Conservation (phyloP, 2,329 filamentous ascomycete genomes). For the Camillea tinctor region DNA sequence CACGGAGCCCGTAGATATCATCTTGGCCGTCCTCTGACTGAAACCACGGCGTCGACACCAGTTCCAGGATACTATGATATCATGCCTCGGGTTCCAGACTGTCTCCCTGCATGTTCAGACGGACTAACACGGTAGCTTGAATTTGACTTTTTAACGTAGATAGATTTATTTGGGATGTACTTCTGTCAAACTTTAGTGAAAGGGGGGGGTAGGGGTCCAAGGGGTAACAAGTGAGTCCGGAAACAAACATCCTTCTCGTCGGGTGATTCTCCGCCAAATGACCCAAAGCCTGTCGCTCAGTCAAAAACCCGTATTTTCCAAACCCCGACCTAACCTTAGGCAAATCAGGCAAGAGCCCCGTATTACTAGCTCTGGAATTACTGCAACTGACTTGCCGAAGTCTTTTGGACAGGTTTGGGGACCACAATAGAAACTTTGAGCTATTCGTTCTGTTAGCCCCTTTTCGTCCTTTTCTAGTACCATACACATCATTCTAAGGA, state of each 20-base stretch:
- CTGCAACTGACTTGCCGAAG: conserved; percentile 14
- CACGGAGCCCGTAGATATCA: too few species aligned
- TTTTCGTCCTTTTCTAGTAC: neutral
- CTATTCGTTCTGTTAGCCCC: neutral
- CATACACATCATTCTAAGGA: neutral
- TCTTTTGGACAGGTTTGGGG: conserved; percentile 1
- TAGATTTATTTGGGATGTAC: neutral
- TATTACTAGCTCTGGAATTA: neutral
- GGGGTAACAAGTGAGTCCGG: neutral
- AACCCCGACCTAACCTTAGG: conserved; percentile 5
- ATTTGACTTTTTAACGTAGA: neutral
- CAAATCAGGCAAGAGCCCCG: conserved; percentile 16
- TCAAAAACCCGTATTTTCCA: neutral
- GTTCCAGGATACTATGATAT: neutral
- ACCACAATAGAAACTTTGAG: conserved; percentile 14
- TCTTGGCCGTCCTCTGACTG: too few species aligned
- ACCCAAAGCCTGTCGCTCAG: neutral
- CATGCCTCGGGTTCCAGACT: neutral
- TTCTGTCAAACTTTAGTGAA: neutral
- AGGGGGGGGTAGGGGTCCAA: too few species aligned
- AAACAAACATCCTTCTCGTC: neutral
- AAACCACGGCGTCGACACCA: too few species aligned
- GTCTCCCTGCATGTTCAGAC: neutral
- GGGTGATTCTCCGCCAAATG: neutral
- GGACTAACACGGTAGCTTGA: neutral